A percentile compares a stretch with the other conserved stretches of the same genome.
Evolutionary conservation across 352 stramenopile genomes (phyloP).

Genomic region (Phytopythium cucurbitacearum): DNA sequence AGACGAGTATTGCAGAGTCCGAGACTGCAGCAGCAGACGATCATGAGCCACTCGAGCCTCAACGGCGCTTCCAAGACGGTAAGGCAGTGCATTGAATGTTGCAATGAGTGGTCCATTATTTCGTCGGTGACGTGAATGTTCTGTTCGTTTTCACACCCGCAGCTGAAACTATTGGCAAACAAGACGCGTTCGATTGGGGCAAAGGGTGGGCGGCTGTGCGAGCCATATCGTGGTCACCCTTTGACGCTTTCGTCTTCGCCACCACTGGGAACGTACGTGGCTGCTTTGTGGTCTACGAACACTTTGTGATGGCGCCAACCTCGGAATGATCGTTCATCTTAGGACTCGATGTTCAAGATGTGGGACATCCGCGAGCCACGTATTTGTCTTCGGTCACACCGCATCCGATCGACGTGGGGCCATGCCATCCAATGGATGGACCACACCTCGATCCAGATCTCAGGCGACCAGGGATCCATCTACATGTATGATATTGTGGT

Average conservation of each 20-base stretch:
- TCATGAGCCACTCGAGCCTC: slow-evolving; percentile 45
- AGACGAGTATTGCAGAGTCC: slow-evolving; percentile 13
- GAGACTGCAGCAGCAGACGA: background rate
- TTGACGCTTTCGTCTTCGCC: slow-evolving; percentile 80
- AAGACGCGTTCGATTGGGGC: slow-evolving; percentile 80
- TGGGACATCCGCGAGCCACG: slow-evolving; percentile 83
- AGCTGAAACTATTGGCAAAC: slow-evolving; percentile 81
- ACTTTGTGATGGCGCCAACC: background rate
- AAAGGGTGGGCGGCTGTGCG: slow-evolving; percentile 80
- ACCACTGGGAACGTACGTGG: slow-evolving; percentile 76
- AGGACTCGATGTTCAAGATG: slow-evolving; percentile 83
- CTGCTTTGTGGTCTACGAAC: background rate
- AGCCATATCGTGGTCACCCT: slow-evolving; percentile 74
- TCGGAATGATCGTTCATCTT: background rate
- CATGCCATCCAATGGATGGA: slow-evolving; percentile 75
- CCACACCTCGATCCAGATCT: slow-evolving; percentile 69
- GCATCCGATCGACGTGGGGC: slow-evolving; percentile 79
- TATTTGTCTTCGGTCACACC: slow-evolving; percentile 72
- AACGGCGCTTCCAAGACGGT: slow-evolving; percentile 81
- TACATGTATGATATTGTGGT: slow-evolving; percentile 80
- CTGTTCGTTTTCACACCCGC: background rate
- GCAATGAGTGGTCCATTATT: background rate
- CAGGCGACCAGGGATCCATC: slow-evolving; percentile 76
- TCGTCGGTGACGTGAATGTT: background rate
- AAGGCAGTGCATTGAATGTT: background rate